Evolutionary conservation across 2,329 filamentous ascomycete genomes (phyloP), one percentile per base, ranked within the genome.

Genomic region (Sphaceloma murrayae): DNA sequence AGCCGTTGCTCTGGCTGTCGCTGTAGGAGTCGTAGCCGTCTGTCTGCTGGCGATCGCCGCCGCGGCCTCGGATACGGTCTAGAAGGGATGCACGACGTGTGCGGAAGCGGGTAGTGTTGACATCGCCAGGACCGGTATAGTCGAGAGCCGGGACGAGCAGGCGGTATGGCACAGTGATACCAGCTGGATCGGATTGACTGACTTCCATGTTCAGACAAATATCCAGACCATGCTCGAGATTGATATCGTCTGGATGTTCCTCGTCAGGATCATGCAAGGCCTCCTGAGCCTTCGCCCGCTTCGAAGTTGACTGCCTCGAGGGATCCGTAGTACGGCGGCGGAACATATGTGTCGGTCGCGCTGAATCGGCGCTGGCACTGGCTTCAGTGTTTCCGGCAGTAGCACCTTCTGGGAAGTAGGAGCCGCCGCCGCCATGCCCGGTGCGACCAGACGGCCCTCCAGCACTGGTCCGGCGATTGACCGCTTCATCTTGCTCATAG

Each of bases 181-280:
- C 93, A 0, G 83, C 74, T 1, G 91, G 89, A 54, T 98, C 87
- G 50, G 77, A 78, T 33, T 84, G 75, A 54, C 82, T 87, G 49
- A 95, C 78, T 64, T 98, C 91, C 50, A 94, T 78, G 54, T 95
- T 94, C 32, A 98, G 65, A 40, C 78, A 83, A 26, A 98, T 80
- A 52, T 95, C 87, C 7, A 98, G 68, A 0, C 86, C 87, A 21
- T 82, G 82, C 58, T 91, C 77, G 0, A 95, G 70, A 57, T 94
- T 78, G 48, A 96, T 68, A 45, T 68, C 66, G 38, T 63, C 75
- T 7, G 75, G 71, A 32, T 69, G 68, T 13, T 68, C 67, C 30
- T 72, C 68, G 61, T 61, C 71, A 58, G 54, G 66, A 49, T 73
- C 72, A 52, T 73, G 66, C 52, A 80, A 72, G 57, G 80, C 84